Evolutionary conservation across 2,329 filamentous ascomycete species (phyloP), one percentile per base, ranked within the genome.

Genomic region (Calonectria pseudoturangicola): DNA sequence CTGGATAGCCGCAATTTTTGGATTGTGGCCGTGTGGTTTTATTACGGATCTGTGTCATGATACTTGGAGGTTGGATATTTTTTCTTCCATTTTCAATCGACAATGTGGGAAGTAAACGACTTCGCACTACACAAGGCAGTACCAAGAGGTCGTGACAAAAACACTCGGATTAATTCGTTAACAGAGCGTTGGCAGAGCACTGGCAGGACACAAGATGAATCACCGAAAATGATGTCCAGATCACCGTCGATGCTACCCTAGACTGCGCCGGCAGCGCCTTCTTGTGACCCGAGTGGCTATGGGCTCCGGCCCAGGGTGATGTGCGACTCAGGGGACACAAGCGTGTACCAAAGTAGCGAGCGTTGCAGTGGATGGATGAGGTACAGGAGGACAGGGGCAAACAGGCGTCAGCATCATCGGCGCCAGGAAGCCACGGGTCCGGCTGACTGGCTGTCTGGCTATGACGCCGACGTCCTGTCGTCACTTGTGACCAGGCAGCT

Each of bases 371-470:
- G 43, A 28, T 50, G 60, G 45, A 60, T 33, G 54, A 48, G 51
- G 27, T 10, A 58, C 33, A 51, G 21, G 30, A 70, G 50, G 63
- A 45, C 66, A 41, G 54, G 28, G 43, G 50, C 50, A 48, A 45
- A 30, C 15, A n/a, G 33, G 51, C 33, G 51, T 43, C 62, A 45
- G 62, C 50, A 68, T 43, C 54, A 62, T 39, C 54, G 36, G 45
- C 50, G 21, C 41, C 63, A 21, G 41, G 64, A 48, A 48, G 33
- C 68, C 68, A 62, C 62, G 68, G 68, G 63, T 41, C 48, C 58
- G 41, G 65, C 70, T 72, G 66, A 70, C 50, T 72, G 66, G 66
- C 70, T 72, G 66, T 54, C 60, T 72, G 66, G 60, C 47, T 9
- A 21, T 39, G 33, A 30, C 36, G 47, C 63, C 66, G 21, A 48